A percentile compares a stretch with the other conserved stretches of the same genome.
These are phyloP conservation scores for Lathyrus oleraceus DNA, from an alignment of 306 rosid species.

Conservation along the genomic window DNA sequence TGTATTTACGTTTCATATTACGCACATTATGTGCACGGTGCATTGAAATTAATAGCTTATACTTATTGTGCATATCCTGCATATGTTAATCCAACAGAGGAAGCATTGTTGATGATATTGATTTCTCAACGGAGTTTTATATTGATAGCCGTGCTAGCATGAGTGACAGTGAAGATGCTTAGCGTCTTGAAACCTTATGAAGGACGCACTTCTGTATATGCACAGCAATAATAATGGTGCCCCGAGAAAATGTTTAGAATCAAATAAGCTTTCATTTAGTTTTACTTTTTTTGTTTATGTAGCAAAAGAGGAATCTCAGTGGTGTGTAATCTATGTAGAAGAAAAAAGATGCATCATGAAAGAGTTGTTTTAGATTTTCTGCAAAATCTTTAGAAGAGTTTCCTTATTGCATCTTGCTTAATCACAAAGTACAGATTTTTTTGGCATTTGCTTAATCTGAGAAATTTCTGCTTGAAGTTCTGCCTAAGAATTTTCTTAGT, in stretches of 20 bases:
- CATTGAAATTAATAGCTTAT: background rate
- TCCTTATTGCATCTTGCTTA: too few relatives aligned
- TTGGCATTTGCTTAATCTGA: too few relatives aligned
- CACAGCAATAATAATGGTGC: constrained; percentile 17
- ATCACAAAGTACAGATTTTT: too few relatives aligned
- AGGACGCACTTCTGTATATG: constrained; percentile 26
- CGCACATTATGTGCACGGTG: too few relatives aligned
- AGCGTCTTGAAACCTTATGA: constrained; percentile 30
- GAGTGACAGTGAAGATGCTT: constrained; percentile 76
- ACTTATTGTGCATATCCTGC: constrained; percentile 22
- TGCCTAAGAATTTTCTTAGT: too few relatives aligned
- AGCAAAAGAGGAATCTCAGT: constrained; percentile 3
- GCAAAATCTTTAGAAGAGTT: constrained; percentile 9
- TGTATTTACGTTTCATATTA: constrained; percentile 10
- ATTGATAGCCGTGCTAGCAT: constrained; percentile 54
- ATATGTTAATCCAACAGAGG: constrained; percentile 47
- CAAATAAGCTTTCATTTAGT: background rate
- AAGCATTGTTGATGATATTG: constrained; percentile 73
- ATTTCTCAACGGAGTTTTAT: constrained; percentile 61
- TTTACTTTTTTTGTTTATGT: background rate
- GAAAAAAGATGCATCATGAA: constrained; percentile 12
- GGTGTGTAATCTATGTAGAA: constrained; percentile 9
- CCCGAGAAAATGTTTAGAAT: constrained; percentile 17
- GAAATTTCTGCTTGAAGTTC: too few relatives aligned
- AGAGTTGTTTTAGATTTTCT: constrained; percentile 7